A percentile compares a stretch with the other conserved stretches of the same genome.
These are phyloP conservation scores for Neolentinus lepideus DNA, from an alignment of 1,284 basidiomycete genomes.

Conservation along the genomic window DNA sequence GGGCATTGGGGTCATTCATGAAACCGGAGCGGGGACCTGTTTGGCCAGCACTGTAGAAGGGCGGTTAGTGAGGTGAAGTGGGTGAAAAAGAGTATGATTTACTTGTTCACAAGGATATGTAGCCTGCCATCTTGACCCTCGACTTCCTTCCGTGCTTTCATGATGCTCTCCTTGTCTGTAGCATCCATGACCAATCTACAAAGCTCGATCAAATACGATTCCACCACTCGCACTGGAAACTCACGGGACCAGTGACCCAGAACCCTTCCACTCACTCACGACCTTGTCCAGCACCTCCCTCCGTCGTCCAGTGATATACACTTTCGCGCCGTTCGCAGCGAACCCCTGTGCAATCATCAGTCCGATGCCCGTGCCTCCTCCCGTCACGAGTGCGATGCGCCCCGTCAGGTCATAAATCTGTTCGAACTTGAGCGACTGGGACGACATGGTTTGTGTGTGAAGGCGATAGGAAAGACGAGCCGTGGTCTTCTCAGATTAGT, in stretches of 20 bases:
- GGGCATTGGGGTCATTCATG: constrained; percentile 45
- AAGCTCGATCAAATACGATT: constrained; percentile 4
- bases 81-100: constrained; percentile 13
- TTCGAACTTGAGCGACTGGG: too few relatives aligned
- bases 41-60: constrained; percentile 55
- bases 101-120: constrained; percentile 81
- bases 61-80: constrained; percentile 1
- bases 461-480: too few relatives aligned
- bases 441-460: too few relatives aligned
- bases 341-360: constrained; percentile 73
- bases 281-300: constrained; percentile 54
- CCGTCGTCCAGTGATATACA: constrained; percentile 73
- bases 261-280: constrained; percentile 37
- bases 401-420: constrained; percentile 51
- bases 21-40: constrained; percentile 54
- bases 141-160: constrained; percentile 42
- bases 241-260: constrained; percentile 49
- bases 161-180: constrained; percentile 62
- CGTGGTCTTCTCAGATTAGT: too few relatives aligned
- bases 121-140: constrained; percentile 60
- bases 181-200: constrained; percentile 62
- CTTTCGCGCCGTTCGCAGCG: constrained; percentile 72
- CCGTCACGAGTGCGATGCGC: constrained; percentile 67
- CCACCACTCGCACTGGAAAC: constrained; percentile 14
- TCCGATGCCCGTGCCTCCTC: constrained; percentile 81